phyloP scores from a whole-genome alignment of 352 stramenopile genomes.

The Peronospora destructor region DNA sequence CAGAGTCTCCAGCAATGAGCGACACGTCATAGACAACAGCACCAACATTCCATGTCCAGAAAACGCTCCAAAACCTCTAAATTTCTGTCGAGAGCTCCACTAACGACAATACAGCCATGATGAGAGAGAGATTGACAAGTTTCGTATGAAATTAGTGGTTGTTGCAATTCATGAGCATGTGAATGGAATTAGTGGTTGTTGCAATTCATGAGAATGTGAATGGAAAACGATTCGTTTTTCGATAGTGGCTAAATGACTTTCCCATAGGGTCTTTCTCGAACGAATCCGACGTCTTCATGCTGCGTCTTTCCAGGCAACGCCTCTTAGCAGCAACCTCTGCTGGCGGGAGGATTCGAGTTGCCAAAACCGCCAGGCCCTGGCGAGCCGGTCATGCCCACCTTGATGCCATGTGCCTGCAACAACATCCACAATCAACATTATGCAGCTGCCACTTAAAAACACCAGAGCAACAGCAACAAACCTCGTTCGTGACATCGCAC shows the following conservation, averaged over 20 bases:
- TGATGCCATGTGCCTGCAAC: constrained; percentile 78
- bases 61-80: constrained; percentile 26
- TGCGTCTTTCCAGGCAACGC: not conserved
- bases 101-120: constrained; percentile 10
- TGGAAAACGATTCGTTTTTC: constrained; percentile 19
- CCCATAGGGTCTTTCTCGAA: not conserved
- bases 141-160: not conserved
- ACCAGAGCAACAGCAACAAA: constrained; percentile 9
- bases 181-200: constrained; percentile 1
- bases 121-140: not conserved
- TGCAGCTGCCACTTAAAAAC: not conserved
- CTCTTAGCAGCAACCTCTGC: constrained; percentile 75
- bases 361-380: constrained; percentile 70
- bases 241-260: constrained; percentile 14
- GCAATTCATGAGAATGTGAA: not conserved
- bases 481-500: constrained; percentile 93
- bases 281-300: constrained; percentile 7
- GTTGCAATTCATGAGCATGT: not conserved
- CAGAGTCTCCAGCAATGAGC: constrained; percentile 9
- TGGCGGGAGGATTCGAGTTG: constrained; percentile 61
- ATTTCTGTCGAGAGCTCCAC: constrained; percentile 35
- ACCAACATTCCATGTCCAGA: constrained; percentile 41
- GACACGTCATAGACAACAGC: constrained; percentile 27
- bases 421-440: not conserved
- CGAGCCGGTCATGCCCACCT: constrained; percentile 83